These are phyloP conservation scores for Kodamaea arcana DNA, from an alignment of 1,139 yeast species.

Conservation along the genomic window DNA sequence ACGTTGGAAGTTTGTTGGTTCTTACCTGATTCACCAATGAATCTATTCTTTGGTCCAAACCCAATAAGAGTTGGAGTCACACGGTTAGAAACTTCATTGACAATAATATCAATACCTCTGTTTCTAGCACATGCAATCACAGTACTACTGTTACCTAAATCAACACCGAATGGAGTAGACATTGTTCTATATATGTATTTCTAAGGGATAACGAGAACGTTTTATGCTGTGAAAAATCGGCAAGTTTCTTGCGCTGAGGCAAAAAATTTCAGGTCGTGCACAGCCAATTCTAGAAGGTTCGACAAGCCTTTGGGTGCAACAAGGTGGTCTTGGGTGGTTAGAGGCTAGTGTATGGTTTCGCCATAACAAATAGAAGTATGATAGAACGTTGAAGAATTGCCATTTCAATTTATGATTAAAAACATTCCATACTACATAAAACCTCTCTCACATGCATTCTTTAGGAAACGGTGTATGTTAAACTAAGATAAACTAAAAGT, in stretches of 20 bases:
- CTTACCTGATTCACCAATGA: constrained; percentile 92
- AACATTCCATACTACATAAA: too few species aligned
- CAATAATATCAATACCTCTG: constrained; percentile 97
- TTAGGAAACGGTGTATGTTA: too few species aligned
- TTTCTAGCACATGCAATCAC: constrained; percentile 97
- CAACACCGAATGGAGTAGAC: constrained; percentile 93
- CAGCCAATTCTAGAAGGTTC: constrained; percentile 9
- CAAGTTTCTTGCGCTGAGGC: constrained; percentile 1
- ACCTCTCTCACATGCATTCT: too few species aligned
- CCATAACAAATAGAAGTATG: too few species aligned
- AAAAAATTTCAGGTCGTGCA: not conserved
- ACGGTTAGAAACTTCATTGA: constrained; percentile 97
- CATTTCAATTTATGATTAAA: too few species aligned
- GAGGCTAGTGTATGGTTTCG: too few species aligned
- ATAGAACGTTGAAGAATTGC: too few species aligned
- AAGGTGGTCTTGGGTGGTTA: too few species aligned
- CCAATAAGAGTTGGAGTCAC: constrained; percentile 94
- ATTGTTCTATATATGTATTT: constrained; percentile 14
- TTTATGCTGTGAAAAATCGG: constrained; percentile 1
- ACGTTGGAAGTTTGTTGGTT: constrained; percentile 94
- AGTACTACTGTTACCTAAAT: constrained; percentile 91
- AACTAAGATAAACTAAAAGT: too few species aligned
- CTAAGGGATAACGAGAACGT: not conserved
- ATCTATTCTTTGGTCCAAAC: constrained; percentile 84
- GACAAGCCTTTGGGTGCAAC: too few species aligned